These are phyloP conservation scores for Colletotrichum eleusines DNA, from an alignment of 2,329 filamentous ascomycete species.

Conservation along the genomic window DNA sequence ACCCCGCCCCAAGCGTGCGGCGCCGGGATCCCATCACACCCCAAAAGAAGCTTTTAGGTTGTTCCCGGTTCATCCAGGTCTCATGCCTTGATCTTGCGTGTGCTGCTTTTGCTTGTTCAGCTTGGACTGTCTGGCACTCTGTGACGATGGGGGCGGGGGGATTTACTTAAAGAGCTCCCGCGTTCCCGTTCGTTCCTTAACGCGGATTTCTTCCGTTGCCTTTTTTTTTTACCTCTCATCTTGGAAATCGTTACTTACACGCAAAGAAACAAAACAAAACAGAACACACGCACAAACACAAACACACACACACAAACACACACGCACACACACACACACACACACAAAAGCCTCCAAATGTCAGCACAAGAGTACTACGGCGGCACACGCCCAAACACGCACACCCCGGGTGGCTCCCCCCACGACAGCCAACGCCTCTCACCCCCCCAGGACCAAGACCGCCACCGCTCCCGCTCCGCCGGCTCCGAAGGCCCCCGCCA, in stretches of 20 bases:
- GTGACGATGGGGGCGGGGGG: neutral
- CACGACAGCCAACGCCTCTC: slow-evolving; percentile 16
- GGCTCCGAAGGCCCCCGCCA: slow-evolving; percentile 32
- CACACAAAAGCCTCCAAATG: slow-evolving; percentile 31
- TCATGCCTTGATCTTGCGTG: slow-evolving; percentile 15
- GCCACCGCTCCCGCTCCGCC: slow-evolving; percentile 30
- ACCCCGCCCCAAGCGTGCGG: slow-evolving; percentile 32
- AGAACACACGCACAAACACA: neutral
- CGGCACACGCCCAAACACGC: slow-evolving; percentile 35
- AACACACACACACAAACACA: neutral
- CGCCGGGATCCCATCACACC: slow-evolving; percentile 23
- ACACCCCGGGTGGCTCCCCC: slow-evolving; percentile 26
- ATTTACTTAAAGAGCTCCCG: slow-evolving; percentile 20
- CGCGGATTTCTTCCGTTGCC: neutral
- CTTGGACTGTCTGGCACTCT: neutral
- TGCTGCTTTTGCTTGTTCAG: neutral
- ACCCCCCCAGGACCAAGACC: slow-evolving; percentile 15
- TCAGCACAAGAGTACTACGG: slow-evolving; percentile 46
- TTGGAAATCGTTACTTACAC: neutral
- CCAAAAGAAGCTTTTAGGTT: slow-evolving; percentile 11
- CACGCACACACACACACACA: slow-evolving; percentile 1
- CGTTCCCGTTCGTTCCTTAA: neutral
- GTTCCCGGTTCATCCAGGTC: neutral
- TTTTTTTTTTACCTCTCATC: neutral
- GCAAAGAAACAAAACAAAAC: neutral